Conservation (phyloP, 2,329 filamentous ascomycete species). For the Trichoderma semiorbis region DNA sequence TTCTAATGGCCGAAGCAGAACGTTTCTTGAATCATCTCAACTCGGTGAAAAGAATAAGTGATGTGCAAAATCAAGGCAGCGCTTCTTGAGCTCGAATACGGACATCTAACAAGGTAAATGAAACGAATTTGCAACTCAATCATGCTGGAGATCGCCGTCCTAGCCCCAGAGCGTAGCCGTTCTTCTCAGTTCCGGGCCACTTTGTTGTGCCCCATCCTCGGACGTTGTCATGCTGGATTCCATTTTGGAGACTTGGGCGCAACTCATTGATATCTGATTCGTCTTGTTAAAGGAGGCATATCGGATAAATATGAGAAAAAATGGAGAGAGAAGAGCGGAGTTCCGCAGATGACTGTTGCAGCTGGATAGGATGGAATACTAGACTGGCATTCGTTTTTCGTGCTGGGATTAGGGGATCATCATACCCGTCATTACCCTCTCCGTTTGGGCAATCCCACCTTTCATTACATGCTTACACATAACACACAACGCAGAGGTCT, state of each 20-base stretch:
- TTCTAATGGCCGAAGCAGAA: not conserved
- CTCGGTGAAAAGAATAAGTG: not conserved
- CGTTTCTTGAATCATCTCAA: not conserved
- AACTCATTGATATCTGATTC: not conserved
- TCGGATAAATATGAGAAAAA: too few species aligned
- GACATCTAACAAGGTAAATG: not conserved
- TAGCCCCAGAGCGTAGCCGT: too few species aligned
- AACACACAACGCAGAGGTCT: not conserved
- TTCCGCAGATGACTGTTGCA: not conserved
- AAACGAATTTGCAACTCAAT: not conserved
- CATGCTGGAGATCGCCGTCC: not conserved
- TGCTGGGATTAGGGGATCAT: not conserved
- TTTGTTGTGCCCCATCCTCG: not conserved
- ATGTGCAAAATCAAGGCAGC: not conserved
- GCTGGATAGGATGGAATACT: not conserved
- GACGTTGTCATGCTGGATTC: not conserved
- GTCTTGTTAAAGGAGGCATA: not conserved
- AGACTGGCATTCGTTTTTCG: not conserved
- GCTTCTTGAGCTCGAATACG: not conserved
- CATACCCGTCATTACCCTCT: not conserved
- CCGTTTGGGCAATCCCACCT: not conserved
- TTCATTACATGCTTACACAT: not conserved
- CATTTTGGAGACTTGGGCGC: not conserved
- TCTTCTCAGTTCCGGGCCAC: not conserved
- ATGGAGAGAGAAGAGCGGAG: not conserved